Percentiles rank a stretch among this genome's conserved stretches.
Evolutionary conservation across 495 filamentous ascomycete species (phyloP).

Genomic region (Opeltia flavorubescens): DNA sequence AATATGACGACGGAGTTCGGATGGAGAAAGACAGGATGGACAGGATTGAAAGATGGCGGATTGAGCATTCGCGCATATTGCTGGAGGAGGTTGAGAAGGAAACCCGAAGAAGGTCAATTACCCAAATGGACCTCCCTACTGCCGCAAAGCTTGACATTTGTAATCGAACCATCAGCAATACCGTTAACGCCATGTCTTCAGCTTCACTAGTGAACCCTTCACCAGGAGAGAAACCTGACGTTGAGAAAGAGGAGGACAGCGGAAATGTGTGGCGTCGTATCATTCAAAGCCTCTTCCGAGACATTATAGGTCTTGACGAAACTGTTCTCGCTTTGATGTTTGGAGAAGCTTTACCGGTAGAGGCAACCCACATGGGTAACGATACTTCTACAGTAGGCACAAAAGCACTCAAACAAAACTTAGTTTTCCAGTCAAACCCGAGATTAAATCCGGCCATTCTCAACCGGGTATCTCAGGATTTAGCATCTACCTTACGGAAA

Average conservation of each 20-base stretch:
- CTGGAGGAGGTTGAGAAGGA: constrained; percentile 81
- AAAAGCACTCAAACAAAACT: background rate
- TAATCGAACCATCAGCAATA: constrained; percentile 4
- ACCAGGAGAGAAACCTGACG: constrained; percentile 22
- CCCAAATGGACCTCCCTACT: constrained; percentile 1
- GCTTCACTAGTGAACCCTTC: constrained; percentile 21
- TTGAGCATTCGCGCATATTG: constrained; percentile 76
- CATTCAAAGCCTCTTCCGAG: constrained; percentile 72
- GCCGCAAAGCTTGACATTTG: constrained; percentile 15
- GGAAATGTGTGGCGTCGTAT: constrained; percentile 70
- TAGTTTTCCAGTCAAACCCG: constrained; percentile 20
- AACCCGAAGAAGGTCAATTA: constrained; percentile 48
- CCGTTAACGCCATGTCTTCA: constrained; percentile 15
- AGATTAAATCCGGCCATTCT: constrained; percentile 67
- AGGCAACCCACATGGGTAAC: background rate
- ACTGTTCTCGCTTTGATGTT: constrained; percentile 70
- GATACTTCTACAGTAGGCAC: background rate
- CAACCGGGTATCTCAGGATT: constrained; percentile 70
- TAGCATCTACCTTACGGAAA: constrained; percentile 70
- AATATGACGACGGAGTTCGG: constrained; percentile 42
- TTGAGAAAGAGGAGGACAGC: constrained; percentile 16
- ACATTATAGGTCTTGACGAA: constrained; percentile 87
- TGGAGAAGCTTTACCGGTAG: constrained; percentile 56
- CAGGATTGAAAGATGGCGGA: constrained; percentile 79
- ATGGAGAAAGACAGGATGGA: constrained; percentile 53